Percentiles rank a stretch among this genome's conserved stretches.
phyloP scores from a whole-genome alignment of 805 yeast species.

The Yamadazyma laniorum region DNA sequence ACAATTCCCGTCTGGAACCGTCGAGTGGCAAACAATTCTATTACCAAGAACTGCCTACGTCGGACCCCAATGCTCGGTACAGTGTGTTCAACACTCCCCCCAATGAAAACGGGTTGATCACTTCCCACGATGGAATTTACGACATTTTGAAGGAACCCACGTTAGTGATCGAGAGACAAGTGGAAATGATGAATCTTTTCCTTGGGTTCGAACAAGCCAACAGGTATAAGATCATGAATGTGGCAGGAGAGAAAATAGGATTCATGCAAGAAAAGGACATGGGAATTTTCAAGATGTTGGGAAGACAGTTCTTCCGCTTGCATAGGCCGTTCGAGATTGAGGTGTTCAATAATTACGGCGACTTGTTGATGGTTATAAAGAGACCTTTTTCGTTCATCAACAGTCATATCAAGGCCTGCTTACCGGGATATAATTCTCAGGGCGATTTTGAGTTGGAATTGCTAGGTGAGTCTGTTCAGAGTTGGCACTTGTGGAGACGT shows the following conservation, averaged over 20 bases:
- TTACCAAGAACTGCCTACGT: conserved; percentile 16
- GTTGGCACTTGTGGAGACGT: conserved; percentile 95
- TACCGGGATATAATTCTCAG: conserved; percentile 50
- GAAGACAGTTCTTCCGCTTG: conserved; percentile 77
- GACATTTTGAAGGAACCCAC: conserved; percentile 74
- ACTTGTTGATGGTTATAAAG: conserved; percentile 59
- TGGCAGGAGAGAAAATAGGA: conserved; percentile 73
- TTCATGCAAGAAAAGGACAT: conserved; percentile 79
- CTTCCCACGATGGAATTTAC: conserved; percentile 57
- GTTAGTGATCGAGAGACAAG: conserved; percentile 79
- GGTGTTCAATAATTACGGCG: conserved; percentile 63
- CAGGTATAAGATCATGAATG: conserved; percentile 68
- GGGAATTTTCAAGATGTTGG: conserved; percentile 63
- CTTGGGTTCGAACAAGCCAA: conserved; percentile 93
- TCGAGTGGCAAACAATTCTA: conserved; percentile 17
- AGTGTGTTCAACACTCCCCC: conserved; percentile 35
- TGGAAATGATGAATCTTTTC: conserved; percentile 84
- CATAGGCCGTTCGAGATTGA: conserved; percentile 86
- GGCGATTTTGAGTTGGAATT: conserved; percentile 41
- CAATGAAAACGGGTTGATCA: conserved; percentile 50
- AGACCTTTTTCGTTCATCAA: conserved; percentile 88
- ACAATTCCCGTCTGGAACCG: conserved; percentile 5
- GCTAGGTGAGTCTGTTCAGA: conserved; percentile 85
- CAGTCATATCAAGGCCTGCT: conserved; percentile 73
- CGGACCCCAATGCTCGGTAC: conserved; percentile 29